phyloP scores from a whole-genome alignment of 257 asterid genomes.

The Solanum ossicruentum region DNA sequence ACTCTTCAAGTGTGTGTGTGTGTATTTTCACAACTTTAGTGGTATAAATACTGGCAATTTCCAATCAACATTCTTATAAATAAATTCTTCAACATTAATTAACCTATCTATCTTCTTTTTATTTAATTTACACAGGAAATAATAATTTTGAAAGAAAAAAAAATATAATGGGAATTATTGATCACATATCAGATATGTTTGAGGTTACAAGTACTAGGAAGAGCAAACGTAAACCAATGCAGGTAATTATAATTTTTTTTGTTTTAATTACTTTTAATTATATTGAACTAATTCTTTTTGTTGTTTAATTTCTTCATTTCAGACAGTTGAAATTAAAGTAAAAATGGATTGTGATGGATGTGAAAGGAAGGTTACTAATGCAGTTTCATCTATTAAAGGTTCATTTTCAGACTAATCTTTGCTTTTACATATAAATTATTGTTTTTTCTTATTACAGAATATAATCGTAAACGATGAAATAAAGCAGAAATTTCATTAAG shows the following conservation, averaged over 20 bases:
- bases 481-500: not conserved
- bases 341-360: constrained; percentile 84
- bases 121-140: no score
- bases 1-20: not conserved
- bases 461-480: not conserved
- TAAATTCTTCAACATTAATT: not conserved
- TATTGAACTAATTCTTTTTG: not conserved
- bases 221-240: constrained; percentile 34
- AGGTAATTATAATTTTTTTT: constrained; percentile 10
- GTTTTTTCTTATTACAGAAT: not conserved
- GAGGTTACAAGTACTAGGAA: constrained; percentile 24
- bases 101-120: not conserved
- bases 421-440: not conserved
- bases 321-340: constrained; percentile 67
- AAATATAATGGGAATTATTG: constrained; percentile 43
- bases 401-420: not conserved
- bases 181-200: constrained; percentile 34
- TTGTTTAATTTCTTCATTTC: not conserved
- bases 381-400: constrained; percentile 63
- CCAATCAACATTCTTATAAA: not conserved
- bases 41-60: not conserved
- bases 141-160: not conserved
- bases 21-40: not conserved
- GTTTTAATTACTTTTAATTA: not conserved
- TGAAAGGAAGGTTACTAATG: constrained; percentile 41